Conservation (phyloP, 495 filamentous ascomycete species). For the Aspergillus bertholletiae region DNA sequence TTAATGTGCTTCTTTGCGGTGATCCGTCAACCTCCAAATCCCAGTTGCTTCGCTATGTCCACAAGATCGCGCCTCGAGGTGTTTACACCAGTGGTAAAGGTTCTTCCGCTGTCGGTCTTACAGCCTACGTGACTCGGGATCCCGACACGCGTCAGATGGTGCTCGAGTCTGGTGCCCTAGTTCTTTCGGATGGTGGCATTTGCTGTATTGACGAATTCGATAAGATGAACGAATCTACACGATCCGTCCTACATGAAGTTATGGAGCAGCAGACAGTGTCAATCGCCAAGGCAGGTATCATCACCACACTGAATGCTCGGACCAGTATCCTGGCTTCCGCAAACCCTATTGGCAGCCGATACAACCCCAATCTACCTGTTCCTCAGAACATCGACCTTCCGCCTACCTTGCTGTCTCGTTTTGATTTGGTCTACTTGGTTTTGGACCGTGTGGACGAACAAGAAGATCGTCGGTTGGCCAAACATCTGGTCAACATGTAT, state of each 20-base stretch:
- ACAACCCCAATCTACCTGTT: constrained; percentile 92
- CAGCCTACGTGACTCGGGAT: constrained; percentile 93
- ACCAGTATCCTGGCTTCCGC: constrained; percentile 93
- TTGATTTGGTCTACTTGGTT: constrained; percentile 95
- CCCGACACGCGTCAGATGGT: constrained; percentile 93
- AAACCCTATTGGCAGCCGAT: constrained; percentile 96
- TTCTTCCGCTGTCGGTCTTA: constrained; percentile 96
- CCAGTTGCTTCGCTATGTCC: constrained; percentile 87
- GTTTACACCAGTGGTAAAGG: constrained; percentile 98
- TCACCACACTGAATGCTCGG: constrained; percentile 93
- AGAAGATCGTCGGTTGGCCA: constrained; percentile 79
- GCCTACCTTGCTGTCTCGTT: constrained; percentile 89
- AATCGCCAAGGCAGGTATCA: constrained; percentile 97
- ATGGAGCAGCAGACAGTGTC: constrained; percentile 99
- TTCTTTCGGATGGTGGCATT: constrained; percentile 92
- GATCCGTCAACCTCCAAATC: constrained; percentile 97
- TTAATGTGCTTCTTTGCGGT: constrained; percentile 94
- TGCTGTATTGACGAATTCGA: constrained; percentile 99
- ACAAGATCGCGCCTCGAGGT: constrained; percentile 95
- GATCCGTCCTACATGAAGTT: constrained; percentile 96
- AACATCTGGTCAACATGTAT: constrained; percentile 95
- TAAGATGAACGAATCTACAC: constrained; percentile 96
- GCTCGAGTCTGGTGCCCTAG: constrained; percentile 92
- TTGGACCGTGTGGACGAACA: constrained; percentile 90
- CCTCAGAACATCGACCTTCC: constrained; percentile 98